Conservation (phyloP, 768 basidiomycete genomes). For the Boletus pseudo-olivaceus region DNA sequence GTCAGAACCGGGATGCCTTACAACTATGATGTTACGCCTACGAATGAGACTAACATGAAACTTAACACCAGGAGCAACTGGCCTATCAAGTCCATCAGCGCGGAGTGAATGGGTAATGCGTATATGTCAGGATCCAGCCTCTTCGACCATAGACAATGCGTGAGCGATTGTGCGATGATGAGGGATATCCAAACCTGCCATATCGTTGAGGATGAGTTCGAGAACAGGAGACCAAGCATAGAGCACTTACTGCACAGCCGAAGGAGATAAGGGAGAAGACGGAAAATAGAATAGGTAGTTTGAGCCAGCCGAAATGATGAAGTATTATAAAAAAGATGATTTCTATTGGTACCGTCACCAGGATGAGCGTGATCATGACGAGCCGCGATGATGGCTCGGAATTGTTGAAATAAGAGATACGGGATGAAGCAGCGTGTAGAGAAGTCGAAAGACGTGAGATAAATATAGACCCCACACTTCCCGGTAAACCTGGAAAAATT, state of each 20-base stretch:
- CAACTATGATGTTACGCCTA: slow-evolving; percentile 30
- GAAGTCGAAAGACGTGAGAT: slow-evolving; percentile 89
- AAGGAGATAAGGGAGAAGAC: slow-evolving; percentile 66
- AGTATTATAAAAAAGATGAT: slow-evolving; percentile 69
- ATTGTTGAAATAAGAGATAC: slow-evolving; percentile 1
- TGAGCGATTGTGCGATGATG: slow-evolving; percentile 59
- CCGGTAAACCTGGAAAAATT: slow-evolving; percentile 62
- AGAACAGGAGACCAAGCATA: neutral
- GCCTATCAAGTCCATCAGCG: slow-evolving; percentile 81
- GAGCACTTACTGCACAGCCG: slow-evolving; percentile 63
- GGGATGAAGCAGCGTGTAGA: slow-evolving; percentile 52
- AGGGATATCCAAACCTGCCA: slow-evolving; percentile 70
- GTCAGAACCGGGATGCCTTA: neutral
- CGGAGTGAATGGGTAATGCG: slow-evolving; percentile 89
- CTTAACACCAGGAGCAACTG: slow-evolving; percentile 76
- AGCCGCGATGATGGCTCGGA: slow-evolving; percentile 41
- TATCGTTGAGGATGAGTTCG: neutral
- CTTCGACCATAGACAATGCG: slow-evolving; percentile 73
- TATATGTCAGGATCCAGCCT: slow-evolving; percentile 88
- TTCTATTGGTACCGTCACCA: slow-evolving; percentile 79
- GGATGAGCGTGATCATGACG: slow-evolving; percentile 65
- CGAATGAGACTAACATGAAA: slow-evolving; percentile 58
- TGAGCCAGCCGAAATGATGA: slow-evolving; percentile 71
- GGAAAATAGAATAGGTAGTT: slow-evolving; percentile 66
- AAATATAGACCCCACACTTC: slow-evolving; percentile 86